Conservation (phyloP, 2,329 filamentous ascomycete genomes). For the Exophiala lecanii-corni region DNA sequence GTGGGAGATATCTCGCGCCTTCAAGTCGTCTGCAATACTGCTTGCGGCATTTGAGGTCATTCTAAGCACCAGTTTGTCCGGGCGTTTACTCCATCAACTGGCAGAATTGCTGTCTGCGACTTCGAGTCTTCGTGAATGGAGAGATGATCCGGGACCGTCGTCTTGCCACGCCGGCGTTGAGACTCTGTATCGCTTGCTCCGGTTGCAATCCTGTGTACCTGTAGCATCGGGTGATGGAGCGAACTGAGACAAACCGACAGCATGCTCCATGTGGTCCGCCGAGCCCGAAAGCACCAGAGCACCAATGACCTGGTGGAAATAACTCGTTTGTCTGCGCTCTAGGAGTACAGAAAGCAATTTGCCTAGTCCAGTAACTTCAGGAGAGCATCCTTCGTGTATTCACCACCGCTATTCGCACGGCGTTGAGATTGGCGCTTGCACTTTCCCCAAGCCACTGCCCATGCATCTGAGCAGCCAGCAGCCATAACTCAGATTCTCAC, state of each 20-base stretch:
- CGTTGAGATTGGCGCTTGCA: neutral
- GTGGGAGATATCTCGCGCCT: slow-evolving; percentile 3
- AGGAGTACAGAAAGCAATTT: neutral
- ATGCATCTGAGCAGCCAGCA: slow-evolving; percentile 1
- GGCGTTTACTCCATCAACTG: slow-evolving; percentile 1
- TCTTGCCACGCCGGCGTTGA: slow-evolving; percentile 1
- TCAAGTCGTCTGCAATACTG: slow-evolving; percentile 4
- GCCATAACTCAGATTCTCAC: neutral
- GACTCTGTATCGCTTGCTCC: slow-evolving; percentile 3
- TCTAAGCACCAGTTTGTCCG: neutral
- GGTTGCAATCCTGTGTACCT: slow-evolving; percentile 2
- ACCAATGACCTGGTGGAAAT: neutral
- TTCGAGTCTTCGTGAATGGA: slow-evolving; percentile 1
- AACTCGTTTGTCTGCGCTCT: neutral
- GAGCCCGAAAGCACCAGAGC: neutral
- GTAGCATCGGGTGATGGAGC: slow-evolving; percentile 1
- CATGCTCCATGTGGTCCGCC: slow-evolving; percentile 1
- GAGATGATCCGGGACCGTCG: slow-evolving; percentile 2
- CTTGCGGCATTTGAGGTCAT: slow-evolving; percentile 4
- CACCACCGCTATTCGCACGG: slow-evolving; percentile 2
- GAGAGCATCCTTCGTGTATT: neutral
- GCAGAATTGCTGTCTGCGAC: slow-evolving; percentile 3
- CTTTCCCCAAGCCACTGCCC: slow-evolving; percentile 1
- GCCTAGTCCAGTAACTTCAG: neutral
- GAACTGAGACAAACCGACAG: slow-evolving; percentile 1